Percentiles rank a stretch among this genome's conserved stretches.
These are phyloP conservation scores for Chlamydomonas applanata DNA, from an alignment of 139 green algal genomes.

Conservation along the genomic window DNA sequence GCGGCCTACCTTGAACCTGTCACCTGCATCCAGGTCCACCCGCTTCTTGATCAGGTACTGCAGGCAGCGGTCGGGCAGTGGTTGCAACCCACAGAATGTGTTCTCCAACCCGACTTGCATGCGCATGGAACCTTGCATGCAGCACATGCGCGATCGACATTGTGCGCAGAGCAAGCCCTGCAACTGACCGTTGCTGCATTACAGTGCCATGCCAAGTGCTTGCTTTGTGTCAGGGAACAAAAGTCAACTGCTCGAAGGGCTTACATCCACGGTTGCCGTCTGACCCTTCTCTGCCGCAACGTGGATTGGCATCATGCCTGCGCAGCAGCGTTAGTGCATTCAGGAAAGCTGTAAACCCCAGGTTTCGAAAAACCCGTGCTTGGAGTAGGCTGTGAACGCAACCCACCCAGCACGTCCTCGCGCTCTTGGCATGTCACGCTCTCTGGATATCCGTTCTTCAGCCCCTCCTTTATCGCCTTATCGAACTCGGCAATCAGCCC, in stretches of 20 bases:
- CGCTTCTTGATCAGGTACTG: conserved; percentile 45
- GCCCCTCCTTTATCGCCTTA: too few relatives aligned
- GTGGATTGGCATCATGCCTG: conserved; percentile 41
- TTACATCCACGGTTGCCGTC: conserved; percentile 27
- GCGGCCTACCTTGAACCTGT: conserved; percentile 38
- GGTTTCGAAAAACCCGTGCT: too few relatives aligned
- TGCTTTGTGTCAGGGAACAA: not conserved
- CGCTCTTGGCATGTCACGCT: too few relatives aligned
- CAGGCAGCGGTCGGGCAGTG: not conserved
- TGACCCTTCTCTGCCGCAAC: conserved; percentile 36
- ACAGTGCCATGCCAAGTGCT: not conserved
- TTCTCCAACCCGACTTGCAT: too few relatives aligned
- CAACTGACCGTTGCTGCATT: not conserved
- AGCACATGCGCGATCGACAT: not conserved
- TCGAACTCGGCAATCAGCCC: too few relatives aligned
- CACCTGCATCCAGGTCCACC: conserved; percentile 48
- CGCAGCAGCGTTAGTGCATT: too few relatives aligned
- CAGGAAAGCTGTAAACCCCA: too few relatives aligned
- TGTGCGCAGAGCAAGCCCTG: not conserved
- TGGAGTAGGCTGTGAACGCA: too few relatives aligned
- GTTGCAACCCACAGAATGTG: too few relatives aligned
- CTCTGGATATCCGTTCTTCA: too few relatives aligned
- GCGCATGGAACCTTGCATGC: too few relatives aligned
- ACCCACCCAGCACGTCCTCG: too few relatives aligned
- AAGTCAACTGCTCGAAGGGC: not conserved